Percentiles rank a stretch among this genome's conserved stretches.
Evolutionary conservation across 495 filamentous ascomycete genomes (phyloP).

Genomic region (Entonaema liquescens): DNA sequence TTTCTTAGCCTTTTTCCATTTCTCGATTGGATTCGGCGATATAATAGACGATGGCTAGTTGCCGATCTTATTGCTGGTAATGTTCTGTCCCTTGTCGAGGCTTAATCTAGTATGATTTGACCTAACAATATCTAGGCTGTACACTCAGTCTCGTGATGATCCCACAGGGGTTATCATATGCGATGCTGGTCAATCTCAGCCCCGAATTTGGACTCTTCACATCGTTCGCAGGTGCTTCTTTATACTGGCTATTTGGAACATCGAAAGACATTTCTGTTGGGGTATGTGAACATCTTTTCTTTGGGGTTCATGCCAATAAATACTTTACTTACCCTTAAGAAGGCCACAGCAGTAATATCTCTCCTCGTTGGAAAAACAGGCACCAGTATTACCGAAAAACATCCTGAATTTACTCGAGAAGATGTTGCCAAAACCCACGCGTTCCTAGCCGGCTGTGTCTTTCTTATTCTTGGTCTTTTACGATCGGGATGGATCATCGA

Average conservation of each 20-base stretch:
- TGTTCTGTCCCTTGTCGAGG: neutral
- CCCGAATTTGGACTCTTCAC: constrained; percentile 12
- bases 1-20: constrained; percentile 4
- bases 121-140: neutral
- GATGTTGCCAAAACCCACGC: constrained; percentile 5
- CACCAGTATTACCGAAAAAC: neutral
- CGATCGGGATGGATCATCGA: constrained; percentile 4
- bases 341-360: constrained; percentile 14
- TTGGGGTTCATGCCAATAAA: neutral
- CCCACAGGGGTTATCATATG: constrained; percentile 12
- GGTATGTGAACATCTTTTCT: neutral
- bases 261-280: constrained; percentile 11
- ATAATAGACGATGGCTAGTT: constrained; percentile 4
- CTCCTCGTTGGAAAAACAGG: constrained; percentile 5
- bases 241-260: constrained; percentile 8
- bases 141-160: constrained; percentile 10
- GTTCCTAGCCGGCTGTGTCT: constrained; percentile 6
- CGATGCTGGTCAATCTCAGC: neutral
- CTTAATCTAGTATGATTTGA: neutral
- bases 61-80: constrained; percentile 8
- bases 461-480: constrained; percentile 7
- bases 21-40: neutral
- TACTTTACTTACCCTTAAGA: neutral
- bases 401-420: neutral
- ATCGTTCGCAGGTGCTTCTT: neutral